Conservation (phyloP, 257 asterid genomes). For the Nicotiana otophora region DNA sequence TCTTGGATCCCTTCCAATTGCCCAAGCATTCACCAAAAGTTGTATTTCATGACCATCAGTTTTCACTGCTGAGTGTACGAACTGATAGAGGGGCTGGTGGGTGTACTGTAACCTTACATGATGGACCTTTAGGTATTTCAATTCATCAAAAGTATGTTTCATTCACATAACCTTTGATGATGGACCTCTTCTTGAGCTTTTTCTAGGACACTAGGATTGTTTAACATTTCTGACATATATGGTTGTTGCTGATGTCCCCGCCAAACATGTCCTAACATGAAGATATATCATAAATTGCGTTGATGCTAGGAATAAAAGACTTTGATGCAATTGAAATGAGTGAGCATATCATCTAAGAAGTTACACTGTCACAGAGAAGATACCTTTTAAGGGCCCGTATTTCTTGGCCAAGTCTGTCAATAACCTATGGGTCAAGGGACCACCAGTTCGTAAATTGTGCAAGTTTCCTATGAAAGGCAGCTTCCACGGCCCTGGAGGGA, state of each 20-base stretch:
- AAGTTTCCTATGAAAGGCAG: no score
- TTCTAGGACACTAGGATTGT: neutral
- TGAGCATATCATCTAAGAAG: no score
- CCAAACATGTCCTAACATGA: neutral
- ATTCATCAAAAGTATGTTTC: neutral
- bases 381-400: no score
- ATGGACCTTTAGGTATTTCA: slow-evolving; percentile 2
- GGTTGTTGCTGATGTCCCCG: neutral
- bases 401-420: no score
- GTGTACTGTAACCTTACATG: neutral
- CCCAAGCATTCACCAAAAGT: neutral
- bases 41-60: slow-evolving; percentile 3
- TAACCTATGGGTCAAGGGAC: no score
- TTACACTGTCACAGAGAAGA: no score
- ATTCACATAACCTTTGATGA: neutral
- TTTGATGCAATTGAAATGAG: no score
- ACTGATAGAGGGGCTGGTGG: neutral
- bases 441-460: no score
- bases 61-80: neutral
- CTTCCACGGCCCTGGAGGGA: no score
- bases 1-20: neutral
- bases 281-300: no score
- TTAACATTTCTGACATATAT: neutral
- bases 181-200: neutral
- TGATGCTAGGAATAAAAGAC: no score